Evolutionary conservation across 768 basidiomycete genomes (phyloP).

Genomic region (Leccinum incarnatum): DNA sequence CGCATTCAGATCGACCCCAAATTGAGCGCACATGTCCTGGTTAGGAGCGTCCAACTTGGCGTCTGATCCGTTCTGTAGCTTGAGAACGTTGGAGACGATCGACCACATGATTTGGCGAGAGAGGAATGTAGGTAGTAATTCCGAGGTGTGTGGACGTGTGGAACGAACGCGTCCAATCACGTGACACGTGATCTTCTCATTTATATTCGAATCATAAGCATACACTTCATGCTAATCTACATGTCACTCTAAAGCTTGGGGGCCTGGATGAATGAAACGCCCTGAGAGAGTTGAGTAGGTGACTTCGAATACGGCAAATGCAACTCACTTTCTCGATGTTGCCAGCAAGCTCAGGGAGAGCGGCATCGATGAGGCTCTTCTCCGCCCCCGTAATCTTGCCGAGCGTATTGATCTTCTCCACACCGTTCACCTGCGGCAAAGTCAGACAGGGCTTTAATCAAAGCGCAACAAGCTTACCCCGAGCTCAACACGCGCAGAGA

Average conservation of each 20-base stretch:
- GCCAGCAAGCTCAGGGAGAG: constrained; percentile 70
- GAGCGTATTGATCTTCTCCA: constrained; percentile 77
- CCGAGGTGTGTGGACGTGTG: background rate
- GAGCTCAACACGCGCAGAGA: constrained; percentile 85
- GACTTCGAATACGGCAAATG: background rate
- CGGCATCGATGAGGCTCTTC: constrained; percentile 71
- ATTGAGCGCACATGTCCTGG: constrained; percentile 67
- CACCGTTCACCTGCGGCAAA: constrained; percentile 64
- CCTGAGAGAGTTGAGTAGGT: constrained; percentile 15
- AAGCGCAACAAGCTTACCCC: constrained; percentile 50
- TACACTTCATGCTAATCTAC: constrained; percentile 6
- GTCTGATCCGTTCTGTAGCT: constrained; percentile 33
- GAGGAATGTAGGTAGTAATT: background rate
- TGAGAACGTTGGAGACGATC: constrained; percentile 57
- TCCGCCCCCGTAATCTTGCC: constrained; percentile 74
- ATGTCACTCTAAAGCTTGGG: constrained; percentile 27
- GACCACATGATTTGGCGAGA: constrained; percentile 51
- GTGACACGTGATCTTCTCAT: background rate
- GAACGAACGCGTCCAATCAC: background rate
- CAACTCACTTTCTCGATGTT: constrained; percentile 69
- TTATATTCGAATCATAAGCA: background rate
- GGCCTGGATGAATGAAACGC: constrained; percentile 23
- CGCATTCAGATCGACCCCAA: constrained; percentile 69
- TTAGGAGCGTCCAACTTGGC: constrained; percentile 15
- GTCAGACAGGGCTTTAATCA: background rate